A percentile compares a stretch with the other conserved stretches of the same genome.
These are phyloP conservation scores for Umbelopsis sp. DNA, from an alignment of 192 early-diverging fungal species.

Conservation along the genomic window DNA sequence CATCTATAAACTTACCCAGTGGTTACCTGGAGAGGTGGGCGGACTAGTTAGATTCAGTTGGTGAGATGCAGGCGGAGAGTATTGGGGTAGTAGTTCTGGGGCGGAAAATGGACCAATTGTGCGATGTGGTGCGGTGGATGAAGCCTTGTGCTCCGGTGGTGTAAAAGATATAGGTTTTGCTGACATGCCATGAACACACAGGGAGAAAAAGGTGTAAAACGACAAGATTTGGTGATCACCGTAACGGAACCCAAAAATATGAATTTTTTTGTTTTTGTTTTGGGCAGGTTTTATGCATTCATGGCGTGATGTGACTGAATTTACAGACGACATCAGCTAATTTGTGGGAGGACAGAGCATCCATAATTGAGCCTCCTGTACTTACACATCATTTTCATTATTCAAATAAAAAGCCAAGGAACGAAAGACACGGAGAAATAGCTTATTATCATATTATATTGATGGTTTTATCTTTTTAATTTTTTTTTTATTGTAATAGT, in stretches of 20 bases:
- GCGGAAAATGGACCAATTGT: constrained; percentile 9
- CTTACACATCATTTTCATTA: no score
- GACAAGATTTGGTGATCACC: not conserved
- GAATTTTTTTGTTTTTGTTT: not conserved
- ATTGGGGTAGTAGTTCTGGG: not conserved
- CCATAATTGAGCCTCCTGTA: no score
- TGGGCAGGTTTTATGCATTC: no score
- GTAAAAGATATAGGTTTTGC: not conserved
- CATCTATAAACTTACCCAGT: not conserved
- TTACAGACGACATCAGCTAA: no score
- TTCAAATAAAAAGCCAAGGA: no score
- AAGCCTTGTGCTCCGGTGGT: not conserved
- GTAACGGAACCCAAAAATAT: not conserved
- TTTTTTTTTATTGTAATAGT: no score
- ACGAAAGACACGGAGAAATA: no score
- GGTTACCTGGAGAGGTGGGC: not conserved
- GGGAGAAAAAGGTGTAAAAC: not conserved
- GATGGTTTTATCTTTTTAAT: no score
- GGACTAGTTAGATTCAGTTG: not conserved
- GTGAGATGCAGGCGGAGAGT: not conserved
- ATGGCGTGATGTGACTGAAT: no score
- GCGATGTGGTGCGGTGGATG: not conserved
- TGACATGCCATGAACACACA: not conserved
- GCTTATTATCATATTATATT: no score
- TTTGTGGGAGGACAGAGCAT: no score